These are phyloP conservation scores for Cucurbitaria berberidis DNA, from an alignment of 2,329 filamentous ascomycete species.

Conservation along the genomic window DNA sequence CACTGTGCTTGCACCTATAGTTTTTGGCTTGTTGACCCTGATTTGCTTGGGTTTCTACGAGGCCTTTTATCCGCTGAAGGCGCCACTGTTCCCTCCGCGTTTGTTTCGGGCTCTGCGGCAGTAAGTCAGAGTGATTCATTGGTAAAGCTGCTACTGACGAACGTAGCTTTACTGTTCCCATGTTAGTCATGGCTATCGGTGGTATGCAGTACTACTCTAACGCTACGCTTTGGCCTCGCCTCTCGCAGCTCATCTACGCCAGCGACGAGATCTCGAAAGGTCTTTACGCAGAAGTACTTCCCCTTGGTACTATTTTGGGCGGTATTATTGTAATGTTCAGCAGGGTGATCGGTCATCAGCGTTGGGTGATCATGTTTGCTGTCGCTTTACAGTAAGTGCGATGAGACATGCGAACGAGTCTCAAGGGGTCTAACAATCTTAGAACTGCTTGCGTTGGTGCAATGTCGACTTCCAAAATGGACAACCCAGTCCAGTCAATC, in stretches of 20 bases:
- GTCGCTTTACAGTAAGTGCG: slow-evolving; percentile 28
- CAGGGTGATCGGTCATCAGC: slow-evolving; percentile 37
- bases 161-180: slow-evolving; percentile 30
- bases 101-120: slow-evolving; percentile 36
- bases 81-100: slow-evolving; percentile 39
- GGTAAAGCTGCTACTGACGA: slow-evolving; percentile 4
- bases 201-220: slow-evolving; percentile 42
- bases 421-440: not conserved
- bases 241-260: slow-evolving; percentile 37
- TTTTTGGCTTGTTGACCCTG: slow-evolving; percentile 33
- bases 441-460: slow-evolving; percentile 35
- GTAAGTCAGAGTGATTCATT: not conserved
- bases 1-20: slow-evolving; percentile 29
- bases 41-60: slow-evolving; percentile 38
- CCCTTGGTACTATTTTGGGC: slow-evolving; percentile 36
- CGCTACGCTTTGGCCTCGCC: slow-evolving; percentile 36
- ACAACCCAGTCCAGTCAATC: slow-evolving; percentile 33
- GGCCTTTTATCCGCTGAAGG: slow-evolving; percentile 26
- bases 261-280: slow-evolving; percentile 38
- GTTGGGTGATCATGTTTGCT: slow-evolving; percentile 34
- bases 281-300: slow-evolving; percentile 33
- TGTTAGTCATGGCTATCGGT: slow-evolving; percentile 41
- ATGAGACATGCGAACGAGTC: not conserved
- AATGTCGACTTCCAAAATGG: slow-evolving; percentile 32
- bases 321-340: slow-evolving; percentile 36